Base-by-base conservation (phyloP, 805 yeast genomes). In the Candida qinlingensis region DNA sequence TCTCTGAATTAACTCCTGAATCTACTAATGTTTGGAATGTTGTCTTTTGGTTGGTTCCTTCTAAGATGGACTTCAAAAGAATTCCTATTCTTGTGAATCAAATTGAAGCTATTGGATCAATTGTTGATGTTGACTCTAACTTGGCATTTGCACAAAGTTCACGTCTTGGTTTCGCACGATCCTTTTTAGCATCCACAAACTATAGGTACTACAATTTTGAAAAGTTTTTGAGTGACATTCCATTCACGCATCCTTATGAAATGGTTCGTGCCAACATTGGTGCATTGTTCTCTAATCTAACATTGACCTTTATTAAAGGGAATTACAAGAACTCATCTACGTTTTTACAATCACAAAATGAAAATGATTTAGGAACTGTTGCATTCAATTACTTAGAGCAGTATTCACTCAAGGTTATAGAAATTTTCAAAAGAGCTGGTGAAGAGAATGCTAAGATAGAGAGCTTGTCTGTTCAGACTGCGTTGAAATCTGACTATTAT, bases 11-110 rank as follows among this genome's bases (percentile, higher is more conserved):
- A 47, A 77, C 87, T 1, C 95, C 89, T 4, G 94, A 90, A 33
- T 84, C 83, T 4, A 66, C 75, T 37, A 77, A 74, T 19, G 80
- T 86, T 38, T 94, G 97, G 97, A 73, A 74, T 35, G 76, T 88
- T 0, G 77, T 87, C 44, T 71, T 84, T 4, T 83, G 88, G 84
- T 85, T 89, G 86, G 59, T 81, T 1, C 85, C 89, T 0, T 64
- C 80, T 0, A 83, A 79, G 55, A 70, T 81, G 37, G 95, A 87
- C 62, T 54, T 74, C 43, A 76, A 96, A 60, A 75, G 96, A 49
- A 75, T 79, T 47, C 81, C 83, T 11, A 72, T 74, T 10, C 62
- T 85, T 3, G 64, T 73, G 26, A 61, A 68, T 31, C 66, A 69
- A 7, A 67, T 86, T 12, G 63, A 75, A 19, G 65, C 73, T 30